phyloP scores from a whole-genome alignment of 2,329 filamentous ascomycete genomes.

The Emmonsia crescens region DNA sequence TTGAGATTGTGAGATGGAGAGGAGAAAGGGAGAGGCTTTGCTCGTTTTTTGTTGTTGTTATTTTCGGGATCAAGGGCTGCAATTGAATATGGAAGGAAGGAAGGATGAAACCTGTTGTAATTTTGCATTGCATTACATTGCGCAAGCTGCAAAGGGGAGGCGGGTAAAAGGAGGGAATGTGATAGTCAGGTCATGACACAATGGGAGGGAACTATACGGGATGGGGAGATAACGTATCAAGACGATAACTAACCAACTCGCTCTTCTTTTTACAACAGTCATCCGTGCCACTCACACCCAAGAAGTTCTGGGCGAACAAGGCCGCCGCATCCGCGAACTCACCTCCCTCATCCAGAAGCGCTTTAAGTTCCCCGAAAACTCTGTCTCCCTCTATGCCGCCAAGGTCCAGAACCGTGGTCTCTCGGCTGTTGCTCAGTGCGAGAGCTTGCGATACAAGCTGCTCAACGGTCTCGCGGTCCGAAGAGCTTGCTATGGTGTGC shows the following conservation, averaged over 20 bases:
- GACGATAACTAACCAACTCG: background rate
- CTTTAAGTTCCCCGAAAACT: slow-evolving; percentile 99
- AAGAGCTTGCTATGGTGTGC: slow-evolving; percentile 98
- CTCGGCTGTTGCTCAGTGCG: slow-evolving; percentile 98
- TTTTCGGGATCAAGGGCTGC: slow-evolving; percentile 3
- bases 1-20: slow-evolving; percentile 6
- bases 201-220: background rate
- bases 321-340: slow-evolving; percentile 98
- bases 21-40: background rate
- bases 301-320: slow-evolving; percentile 99
- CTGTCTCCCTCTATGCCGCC: slow-evolving; percentile 97
- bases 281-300: slow-evolving; percentile 99
- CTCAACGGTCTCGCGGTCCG: slow-evolving; percentile 98
- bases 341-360: slow-evolving; percentile 99
- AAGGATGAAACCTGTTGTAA: background rate
- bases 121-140: background rate
- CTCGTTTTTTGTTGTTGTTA: slow-evolving; percentile 8
- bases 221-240: background rate
- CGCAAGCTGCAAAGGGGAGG: background rate
- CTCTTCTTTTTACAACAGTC: slow-evolving; percentile 38
- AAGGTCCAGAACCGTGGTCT: slow-evolving; percentile 99
- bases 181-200: background rate
- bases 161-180: background rate
- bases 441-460: slow-evolving; percentile 99
- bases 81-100: background rate